Percentiles rank a stretch among this genome's conserved stretches.
Evolutionary conservation across 371 early-diverging fungal genomes (phyloP).

Genomic region (Mucor plumbeus): DNA sequence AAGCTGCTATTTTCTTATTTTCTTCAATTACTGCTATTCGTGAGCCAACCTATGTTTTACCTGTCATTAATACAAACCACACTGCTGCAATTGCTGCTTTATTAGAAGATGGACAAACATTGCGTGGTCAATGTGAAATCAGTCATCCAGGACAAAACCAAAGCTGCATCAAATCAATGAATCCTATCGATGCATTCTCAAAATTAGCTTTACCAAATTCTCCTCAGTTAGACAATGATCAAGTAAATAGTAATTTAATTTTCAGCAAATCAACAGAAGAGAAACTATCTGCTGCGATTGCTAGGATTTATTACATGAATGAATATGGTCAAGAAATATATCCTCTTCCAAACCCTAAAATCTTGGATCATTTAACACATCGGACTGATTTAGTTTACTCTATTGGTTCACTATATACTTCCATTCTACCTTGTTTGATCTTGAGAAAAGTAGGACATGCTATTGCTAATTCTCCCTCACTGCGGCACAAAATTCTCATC

Average conservation of each 20-base stretch:
- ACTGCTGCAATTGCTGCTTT: slow-evolving; percentile 68
- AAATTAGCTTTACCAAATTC: slow-evolving; percentile 39
- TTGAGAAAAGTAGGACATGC: slow-evolving; percentile 70
- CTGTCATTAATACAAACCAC: slow-evolving; percentile 67
- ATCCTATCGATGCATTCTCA: slow-evolving; percentile 57
- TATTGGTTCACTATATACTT: slow-evolving; percentile 77
- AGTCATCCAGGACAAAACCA: slow-evolving; percentile 59
- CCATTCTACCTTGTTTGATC: slow-evolving; percentile 74
- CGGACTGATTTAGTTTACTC: slow-evolving; percentile 68
- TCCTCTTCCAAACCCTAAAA: slow-evolving; percentile 68
- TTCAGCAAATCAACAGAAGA: slow-evolving; percentile 57
- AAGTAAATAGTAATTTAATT: slow-evolving; percentile 48
- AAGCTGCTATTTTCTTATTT: slow-evolving; percentile 75
- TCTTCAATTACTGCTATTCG: slow-evolving; percentile 68
- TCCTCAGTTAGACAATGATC: slow-evolving; percentile 17
- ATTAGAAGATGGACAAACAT: slow-evolving; percentile 60
- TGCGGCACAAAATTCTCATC: slow-evolving; percentile 67
- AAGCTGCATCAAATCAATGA: slow-evolving; percentile 21
- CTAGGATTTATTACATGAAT: slow-evolving; percentile 72
- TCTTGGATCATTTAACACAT: slow-evolving; percentile 53
- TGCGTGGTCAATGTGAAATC: slow-evolving; percentile 76
- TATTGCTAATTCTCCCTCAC: slow-evolving; percentile 57
- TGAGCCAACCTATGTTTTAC: slow-evolving; percentile 65
- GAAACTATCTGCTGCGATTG: slow-evolving; percentile 59
- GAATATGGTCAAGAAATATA: slow-evolving; percentile 74